A percentile compares a stretch with the other conserved stretches of the same genome.
phyloP scores from a whole-genome alignment of 2,329 filamentous ascomycete species.

The Fusarium sp. region DNA sequence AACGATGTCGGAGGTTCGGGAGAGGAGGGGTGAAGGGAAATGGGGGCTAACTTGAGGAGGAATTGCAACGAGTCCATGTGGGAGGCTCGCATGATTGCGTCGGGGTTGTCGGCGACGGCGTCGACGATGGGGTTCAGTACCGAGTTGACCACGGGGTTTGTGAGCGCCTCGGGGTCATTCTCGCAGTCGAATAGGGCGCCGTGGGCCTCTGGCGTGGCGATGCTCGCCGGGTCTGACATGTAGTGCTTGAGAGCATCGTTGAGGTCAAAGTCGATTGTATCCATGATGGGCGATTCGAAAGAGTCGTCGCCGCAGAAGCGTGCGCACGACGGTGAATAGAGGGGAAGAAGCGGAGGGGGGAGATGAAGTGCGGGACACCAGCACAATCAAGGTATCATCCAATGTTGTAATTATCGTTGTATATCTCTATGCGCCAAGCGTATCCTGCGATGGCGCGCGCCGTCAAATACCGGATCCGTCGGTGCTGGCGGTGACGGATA shows the following conservation, averaged over 20 bases:
- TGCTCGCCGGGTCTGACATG: constrained; percentile 86
- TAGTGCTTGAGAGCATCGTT: constrained; percentile 97
- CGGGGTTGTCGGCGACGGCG: constrained; percentile 88
- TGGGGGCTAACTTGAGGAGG: constrained; percentile 87
- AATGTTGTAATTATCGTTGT: constrained; percentile 2
- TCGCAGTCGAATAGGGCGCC: constrained; percentile 87
- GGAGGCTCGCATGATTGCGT: constrained; percentile 79
- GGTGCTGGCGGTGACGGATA: constrained; percentile 24
- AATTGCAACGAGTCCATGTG: constrained; percentile 95
- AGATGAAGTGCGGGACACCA: background rate
- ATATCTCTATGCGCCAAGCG: constrained; percentile 10
- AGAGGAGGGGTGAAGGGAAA: constrained; percentile 49
- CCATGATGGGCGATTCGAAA: constrained; percentile 59
- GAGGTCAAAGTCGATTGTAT: constrained; percentile 87
- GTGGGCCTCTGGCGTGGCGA: constrained; percentile 87
- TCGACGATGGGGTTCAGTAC: constrained; percentile 93
- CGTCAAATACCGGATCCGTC: constrained; percentile 31
- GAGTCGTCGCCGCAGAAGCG: constrained; percentile 31
- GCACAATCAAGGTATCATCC: constrained; percentile 32
- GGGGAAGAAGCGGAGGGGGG: constrained; percentile 18
- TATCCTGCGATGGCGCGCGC: constrained; percentile 15
- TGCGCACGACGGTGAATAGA: constrained; percentile 25
- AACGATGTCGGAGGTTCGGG: constrained; percentile 31
- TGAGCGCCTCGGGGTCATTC: constrained; percentile 84
- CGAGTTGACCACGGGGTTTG: constrained; percentile 78